Base-by-base conservation (phyloP, 805 yeast genomes). In the Ogataea sp. region DNA sequence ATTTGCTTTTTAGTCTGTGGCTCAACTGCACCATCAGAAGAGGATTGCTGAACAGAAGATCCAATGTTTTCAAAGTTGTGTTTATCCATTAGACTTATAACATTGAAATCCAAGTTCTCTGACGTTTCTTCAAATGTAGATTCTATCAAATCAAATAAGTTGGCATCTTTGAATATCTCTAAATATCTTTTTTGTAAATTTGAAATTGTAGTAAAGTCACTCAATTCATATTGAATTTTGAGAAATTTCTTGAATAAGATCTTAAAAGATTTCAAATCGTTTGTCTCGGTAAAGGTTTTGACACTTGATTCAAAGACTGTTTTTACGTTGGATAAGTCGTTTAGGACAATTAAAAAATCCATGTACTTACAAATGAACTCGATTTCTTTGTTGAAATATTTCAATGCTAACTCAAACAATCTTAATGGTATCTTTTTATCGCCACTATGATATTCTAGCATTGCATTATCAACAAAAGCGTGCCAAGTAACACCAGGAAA, bases 291-390 rank as follows among this genome's bases (percentile, higher is more conserved):
- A 43, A 78, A 61, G 33, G 72, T 77, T 9, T 80, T 75, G 9
- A 83, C 67, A 0, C 88, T 78, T 3, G 83, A 71, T 58, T 93
- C 97, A 55, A 90, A 82, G 28, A 87, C 68, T 8, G 87, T 84
- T 49, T 90, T 80, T 15, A 88, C 83, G 51, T 83, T 71, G 4
- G 76, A 70, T 52, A 83, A 62, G 62, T 78, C 89, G 50, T 81
- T 82, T 21, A 73, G 67, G 43, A 71, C 63, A 17, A 87, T 71
- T 46, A 93, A 64, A 52, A 83, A 89, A 43, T 80, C 74, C 48
- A 90, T 64, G 56, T 90, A 90, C 36, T 73, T 72, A 44, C 70
- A 66, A 26, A 87, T 68, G 53, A 79, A 89, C 20, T 69, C 73
- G 5, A 82, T 81, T 45, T 78, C 65, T 14, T 68, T 59, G 28